These are phyloP conservation scores for Jackrogersella minutella DNA, from an alignment of 495 filamentous ascomycete genomes.

Conservation along the genomic window DNA sequence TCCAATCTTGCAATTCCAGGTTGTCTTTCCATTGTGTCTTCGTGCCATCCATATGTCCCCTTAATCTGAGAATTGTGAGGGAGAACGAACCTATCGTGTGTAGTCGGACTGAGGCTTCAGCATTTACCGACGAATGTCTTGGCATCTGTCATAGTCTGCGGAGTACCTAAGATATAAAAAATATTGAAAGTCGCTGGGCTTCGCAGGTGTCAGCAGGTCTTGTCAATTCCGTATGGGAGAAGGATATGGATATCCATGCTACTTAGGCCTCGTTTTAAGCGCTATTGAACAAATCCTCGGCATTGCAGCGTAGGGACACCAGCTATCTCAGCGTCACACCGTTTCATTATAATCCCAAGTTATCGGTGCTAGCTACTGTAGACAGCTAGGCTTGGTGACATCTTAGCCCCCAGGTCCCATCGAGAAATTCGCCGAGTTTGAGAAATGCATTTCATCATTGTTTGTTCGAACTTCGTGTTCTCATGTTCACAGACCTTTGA, in stretches of 20 bases:
- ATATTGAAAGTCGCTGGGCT: neutral
- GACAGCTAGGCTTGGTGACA: slow-evolving; percentile 26
- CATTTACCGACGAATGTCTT: slow-evolving; percentile 29
- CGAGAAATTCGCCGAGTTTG: slow-evolving; percentile 25
- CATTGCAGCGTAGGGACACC: too few species aligned
- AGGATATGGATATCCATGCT: slow-evolving; percentile 15
- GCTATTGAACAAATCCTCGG: slow-evolving; percentile 6
- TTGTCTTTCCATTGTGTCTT: neutral
- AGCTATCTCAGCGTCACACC: too few species aligned
- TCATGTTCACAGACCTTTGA: slow-evolving; percentile 18
- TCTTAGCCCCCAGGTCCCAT: neutral
- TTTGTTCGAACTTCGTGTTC: slow-evolving; percentile 34
- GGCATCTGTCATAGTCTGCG: slow-evolving; percentile 35
- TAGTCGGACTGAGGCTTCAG: slow-evolving; percentile 7
- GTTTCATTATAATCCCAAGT: slow-evolving; percentile 25
- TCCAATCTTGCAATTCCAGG: slow-evolving; percentile 1
- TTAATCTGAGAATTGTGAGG: neutral
- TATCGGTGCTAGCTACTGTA: slow-evolving; percentile 32
- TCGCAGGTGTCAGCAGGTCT: too few species aligned
- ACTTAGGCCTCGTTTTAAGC: slow-evolving; percentile 10
- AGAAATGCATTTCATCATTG: slow-evolving; percentile 23
- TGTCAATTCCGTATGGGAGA: neutral
- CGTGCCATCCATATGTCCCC: neutral
- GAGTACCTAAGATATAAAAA: slow-evolving; percentile 1
- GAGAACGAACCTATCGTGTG: neutral